Conservation (phyloP, 345 rosid species). For the Melaleuca alternifolia region DNA sequence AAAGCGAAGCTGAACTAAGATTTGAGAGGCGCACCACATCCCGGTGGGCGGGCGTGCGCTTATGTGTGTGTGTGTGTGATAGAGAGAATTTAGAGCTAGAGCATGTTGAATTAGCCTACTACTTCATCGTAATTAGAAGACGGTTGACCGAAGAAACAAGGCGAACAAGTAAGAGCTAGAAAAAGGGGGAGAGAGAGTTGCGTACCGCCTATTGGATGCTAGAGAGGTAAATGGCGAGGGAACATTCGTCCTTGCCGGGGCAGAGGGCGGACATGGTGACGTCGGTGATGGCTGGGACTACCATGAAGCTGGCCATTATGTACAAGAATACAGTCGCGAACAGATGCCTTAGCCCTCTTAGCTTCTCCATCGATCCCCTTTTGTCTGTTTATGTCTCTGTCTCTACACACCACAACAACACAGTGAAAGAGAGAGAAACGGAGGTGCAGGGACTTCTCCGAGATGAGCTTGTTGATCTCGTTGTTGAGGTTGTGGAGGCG, state of each 20-base stretch:
- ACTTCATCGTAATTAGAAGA: background rate
- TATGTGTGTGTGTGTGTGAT: too few relatives aligned
- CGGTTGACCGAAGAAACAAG: background rate
- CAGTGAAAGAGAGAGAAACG: background rate
- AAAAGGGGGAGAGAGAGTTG: background rate
- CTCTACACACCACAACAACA: background rate
- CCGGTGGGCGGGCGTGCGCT: background rate
- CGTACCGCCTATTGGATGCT: constrained; percentile 77
- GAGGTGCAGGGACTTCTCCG: too few relatives aligned
- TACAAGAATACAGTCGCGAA: constrained; percentile 47
- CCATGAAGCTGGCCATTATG: constrained; percentile 21
- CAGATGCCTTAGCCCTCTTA: constrained; percentile 33
- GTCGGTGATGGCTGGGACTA: constrained; percentile 60
- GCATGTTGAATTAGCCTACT: background rate
- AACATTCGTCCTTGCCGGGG: constrained; percentile 57
- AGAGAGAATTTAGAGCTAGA: background rate
- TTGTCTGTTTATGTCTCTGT: too few relatives aligned
- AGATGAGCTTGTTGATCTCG: too few relatives aligned
- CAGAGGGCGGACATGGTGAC: constrained; percentile 77
- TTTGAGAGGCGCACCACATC: background rate
- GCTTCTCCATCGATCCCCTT: background rate
- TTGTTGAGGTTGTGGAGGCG: too few relatives aligned
- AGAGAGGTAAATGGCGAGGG: constrained; percentile 79
- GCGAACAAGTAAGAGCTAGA: background rate
- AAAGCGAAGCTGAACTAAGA: background rate